Evolutionary conservation across 495 filamentous ascomycete species (phyloP).

Genomic region (Physcia stellaris): DNA sequence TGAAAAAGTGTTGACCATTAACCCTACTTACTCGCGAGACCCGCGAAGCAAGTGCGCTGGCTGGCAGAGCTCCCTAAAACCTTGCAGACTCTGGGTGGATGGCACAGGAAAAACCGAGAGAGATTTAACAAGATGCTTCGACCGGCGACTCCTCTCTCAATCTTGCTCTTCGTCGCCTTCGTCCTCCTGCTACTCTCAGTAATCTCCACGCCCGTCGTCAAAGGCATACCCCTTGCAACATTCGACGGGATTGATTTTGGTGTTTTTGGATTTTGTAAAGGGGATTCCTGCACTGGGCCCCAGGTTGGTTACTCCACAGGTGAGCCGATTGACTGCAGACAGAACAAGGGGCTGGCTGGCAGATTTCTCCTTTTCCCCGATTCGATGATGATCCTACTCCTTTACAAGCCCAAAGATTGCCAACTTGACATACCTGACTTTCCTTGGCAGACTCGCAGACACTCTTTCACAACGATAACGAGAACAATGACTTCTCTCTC

Average conservation of each 20-base stretch:
- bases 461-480: conserved; percentile 28
- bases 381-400: too few relatives aligned
- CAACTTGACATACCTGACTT: neutral
- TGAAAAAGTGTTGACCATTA: too few relatives aligned
- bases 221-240: conserved; percentile 65
- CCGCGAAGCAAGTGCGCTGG: too few relatives aligned
- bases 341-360: neutral
- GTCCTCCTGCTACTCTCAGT: conserved; percentile 73
- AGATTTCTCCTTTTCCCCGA: too few relatives aligned
- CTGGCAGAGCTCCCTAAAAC: too few relatives aligned
- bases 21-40: too few relatives aligned
- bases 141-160: conserved; percentile 81
- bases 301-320: conserved; percentile 76
- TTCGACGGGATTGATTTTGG: conserved; percentile 71
- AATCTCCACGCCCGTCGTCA: conserved; percentile 84
- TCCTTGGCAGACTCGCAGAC: conserved; percentile 4
- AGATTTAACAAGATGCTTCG: conserved; percentile 51
- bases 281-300: conserved; percentile 49
- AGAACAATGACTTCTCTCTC: conserved; percentile 58
- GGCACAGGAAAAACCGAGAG: too few relatives aligned
- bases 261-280: conserved; percentile 80
- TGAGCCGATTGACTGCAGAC: conserved; percentile 31
- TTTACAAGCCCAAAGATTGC: neutral
- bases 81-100: too few relatives aligned
- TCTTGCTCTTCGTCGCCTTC: conserved; percentile 79